Base-by-base conservation (phyloP, 140 eudicot species). In the Senecio squalidus region DNA sequence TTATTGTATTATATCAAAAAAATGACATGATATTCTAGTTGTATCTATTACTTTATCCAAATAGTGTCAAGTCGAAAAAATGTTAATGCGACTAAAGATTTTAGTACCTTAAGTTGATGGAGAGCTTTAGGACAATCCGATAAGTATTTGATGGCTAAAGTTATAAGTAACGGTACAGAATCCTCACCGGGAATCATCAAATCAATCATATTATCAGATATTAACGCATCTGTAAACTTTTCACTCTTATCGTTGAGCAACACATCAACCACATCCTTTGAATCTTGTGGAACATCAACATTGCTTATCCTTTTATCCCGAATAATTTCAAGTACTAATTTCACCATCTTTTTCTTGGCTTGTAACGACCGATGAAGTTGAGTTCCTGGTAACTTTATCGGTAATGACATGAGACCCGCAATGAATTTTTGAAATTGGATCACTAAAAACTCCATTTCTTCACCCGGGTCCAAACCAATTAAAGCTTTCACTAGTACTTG, bases 181-280 rank as follows among this genome's bases (percentile, higher is more conserved):
- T 91, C 98, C 59, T 91, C 98, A n/a, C 98, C 98, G 1, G 98
- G 98, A 70, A 91, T 91, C 98, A 91, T 91, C 77, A 91, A 77
- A 64, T 91, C 98, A 29, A 91, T 81, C 80, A 91, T 72, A 66
- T 91, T 91, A 61, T 86, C 94, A 0, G 94, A 78, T 54, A 91
- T 81, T 26, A 91, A 26, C 5, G 84, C 89, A 55, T 81, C 91
- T 22, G 91, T 76, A 38, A 91, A 71, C 40, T 76, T 70, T 65
- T 77, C 92, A 38, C 83, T 79, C 15, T 60, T 55, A 43, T 88
- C 94, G 31, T 59, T 79, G 16, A 90, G 50, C 70, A 91, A 70
- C 55, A 78, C 95, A 27, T 86, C 96, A 1, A 73, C 82, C 28
- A 86, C 96, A 52, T 91, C 95, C 63, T 68, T 80, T 27, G 56